These are phyloP conservation scores for Novymonas esmeraldas DNA, from an alignment of 208 protist species.

Conservation along the genomic window DNA sequence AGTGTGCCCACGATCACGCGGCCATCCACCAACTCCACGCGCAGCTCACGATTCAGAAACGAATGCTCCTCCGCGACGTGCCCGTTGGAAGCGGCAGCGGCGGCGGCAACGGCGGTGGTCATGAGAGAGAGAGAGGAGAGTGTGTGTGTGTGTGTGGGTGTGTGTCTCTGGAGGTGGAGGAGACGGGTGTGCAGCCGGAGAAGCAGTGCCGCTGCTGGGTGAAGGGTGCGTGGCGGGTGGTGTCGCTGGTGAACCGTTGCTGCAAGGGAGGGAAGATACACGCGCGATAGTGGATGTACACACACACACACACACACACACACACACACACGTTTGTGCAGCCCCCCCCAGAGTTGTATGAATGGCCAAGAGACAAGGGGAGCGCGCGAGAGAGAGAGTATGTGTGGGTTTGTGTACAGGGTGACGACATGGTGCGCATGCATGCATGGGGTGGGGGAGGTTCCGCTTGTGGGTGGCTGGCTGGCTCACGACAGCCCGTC, in stretches of 20 bases:
- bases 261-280: no score
- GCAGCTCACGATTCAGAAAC: constrained; percentile 77
- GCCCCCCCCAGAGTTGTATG: background rate
- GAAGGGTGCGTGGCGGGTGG: no score
- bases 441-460: no score
- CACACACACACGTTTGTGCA: background rate
- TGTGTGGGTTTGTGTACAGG: no score
- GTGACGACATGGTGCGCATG: no score
- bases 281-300: no score
- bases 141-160: background rate
- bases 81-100: constrained; percentile 4
- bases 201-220: background rate
- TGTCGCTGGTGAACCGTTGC: no score
- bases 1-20: constrained; percentile 73
- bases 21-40: constrained; percentile 77
- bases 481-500: no score
- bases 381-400: no score
- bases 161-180: background rate
- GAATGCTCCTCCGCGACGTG: constrained; percentile 24
- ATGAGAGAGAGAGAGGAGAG: background rate
- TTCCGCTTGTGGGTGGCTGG: no score
- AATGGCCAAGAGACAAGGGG: no score
- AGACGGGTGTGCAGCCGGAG: background rate
- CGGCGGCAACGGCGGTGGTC: background rate
- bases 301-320: no score